A percentile compares a stretch with the other conserved stretches of the same genome.
These are phyloP conservation scores for Uronychia binucleata DNA, from an alignment of 73 alveolate species.

Conservation along the genomic window DNA sequence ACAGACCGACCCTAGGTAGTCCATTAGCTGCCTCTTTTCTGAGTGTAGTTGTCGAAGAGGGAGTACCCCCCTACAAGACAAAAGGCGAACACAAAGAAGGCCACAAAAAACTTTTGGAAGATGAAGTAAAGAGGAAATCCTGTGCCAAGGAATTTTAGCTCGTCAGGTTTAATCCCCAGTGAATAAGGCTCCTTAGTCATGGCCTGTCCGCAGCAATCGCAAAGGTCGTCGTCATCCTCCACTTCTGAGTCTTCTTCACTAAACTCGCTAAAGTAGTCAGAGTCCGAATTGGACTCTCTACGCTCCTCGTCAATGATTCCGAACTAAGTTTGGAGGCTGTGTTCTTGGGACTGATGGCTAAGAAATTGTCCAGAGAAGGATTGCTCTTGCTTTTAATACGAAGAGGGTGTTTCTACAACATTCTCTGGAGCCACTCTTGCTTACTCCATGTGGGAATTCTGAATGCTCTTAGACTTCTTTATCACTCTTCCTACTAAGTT, in stretches of 20 bases:
- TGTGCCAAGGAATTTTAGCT: background rate
- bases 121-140: conserved; percentile 2
- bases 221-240: background rate
- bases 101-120: background rate
- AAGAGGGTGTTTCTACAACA: background rate
- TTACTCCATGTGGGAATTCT: too few relatives aligned
- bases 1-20: background rate
- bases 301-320: background rate
- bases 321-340: background rate
- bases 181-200: background rate
- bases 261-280: background rate
- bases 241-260: too few relatives aligned
- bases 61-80: background rate
- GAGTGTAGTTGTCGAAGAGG: conserved; percentile 1
- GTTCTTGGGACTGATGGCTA: background rate
- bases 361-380: background rate
- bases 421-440: too few relatives aligned
- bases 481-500: background rate
- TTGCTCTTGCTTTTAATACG: background rate
- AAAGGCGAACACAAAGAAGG: background rate
- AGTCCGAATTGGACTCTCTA: background rate
- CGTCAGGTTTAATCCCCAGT: background rate
- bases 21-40: conserved; percentile 11
- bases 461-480: too few relatives aligned
- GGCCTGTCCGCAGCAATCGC: background rate